Evolutionary conservation across 1,284 basidiomycete genomes (phyloP), one percentile per base, ranked within the genome.

Genomic region (Cryptococcus sp.): DNA sequence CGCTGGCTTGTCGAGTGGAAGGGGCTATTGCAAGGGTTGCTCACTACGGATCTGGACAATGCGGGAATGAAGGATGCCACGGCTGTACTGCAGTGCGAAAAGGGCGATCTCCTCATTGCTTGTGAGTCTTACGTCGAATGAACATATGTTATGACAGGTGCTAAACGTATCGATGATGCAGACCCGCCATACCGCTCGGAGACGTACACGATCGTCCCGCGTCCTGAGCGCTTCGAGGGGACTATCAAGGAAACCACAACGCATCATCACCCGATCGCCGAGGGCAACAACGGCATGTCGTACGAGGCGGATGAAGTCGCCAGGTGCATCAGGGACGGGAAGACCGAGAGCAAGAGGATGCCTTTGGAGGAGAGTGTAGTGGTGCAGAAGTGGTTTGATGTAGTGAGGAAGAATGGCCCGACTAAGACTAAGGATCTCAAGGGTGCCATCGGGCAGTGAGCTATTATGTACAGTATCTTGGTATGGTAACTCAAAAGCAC

Each of bases 331-430:
- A 78, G 86, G 49, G 88, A 88, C 57, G 88, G 88, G 7, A 89
- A 88, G 79, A 78, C 80, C n/a, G 85, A 92, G 78, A 90, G 88
- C 67, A 81, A 81, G 5, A 68, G 85, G 23, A 92, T 90, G 88
- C 83, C 85, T 1, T 87, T 87, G 62, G 84, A 85, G 44, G 90
- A 90, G 80, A 91, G 87, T 71, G 69, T 88, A 62, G 70, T 91
- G 62, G 84, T 88, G 64, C 91, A 91, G 87, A 80, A 84, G 40
- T 84, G 90, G 59, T 89, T 93, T 71, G 91, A 93, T 70, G 85
- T 87, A 82, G 90, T 90, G 61, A 69, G 82, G 56, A 72, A 62
- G 60, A 58, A 60, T 19, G 74, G 75, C 22, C 50, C 57, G 19
- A 73, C 69, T n/a, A 68, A 67, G 23, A 65, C 71, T 54, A 73